These are phyloP conservation scores for Limtongozyma cylindracea DNA, from an alignment of 805 yeast genomes.

Conservation along the genomic window DNA sequence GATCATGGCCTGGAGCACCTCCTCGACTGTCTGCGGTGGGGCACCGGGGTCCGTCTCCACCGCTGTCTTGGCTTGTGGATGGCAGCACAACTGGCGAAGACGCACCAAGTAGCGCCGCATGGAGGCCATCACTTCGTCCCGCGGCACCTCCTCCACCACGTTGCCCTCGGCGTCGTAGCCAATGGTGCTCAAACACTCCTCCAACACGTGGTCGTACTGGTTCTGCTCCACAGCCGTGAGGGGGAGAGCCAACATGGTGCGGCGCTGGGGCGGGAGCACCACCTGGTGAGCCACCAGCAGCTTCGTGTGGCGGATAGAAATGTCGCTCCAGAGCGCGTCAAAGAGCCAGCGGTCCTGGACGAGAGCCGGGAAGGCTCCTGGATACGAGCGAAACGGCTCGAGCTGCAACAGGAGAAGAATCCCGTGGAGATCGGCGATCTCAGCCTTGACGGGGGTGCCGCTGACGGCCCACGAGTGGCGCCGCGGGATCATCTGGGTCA, in stretches of 20 bases:
- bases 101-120: too few relatives aligned
- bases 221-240: constrained; percentile 71
- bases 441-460: constrained; percentile 92
- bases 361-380: constrained; percentile 15
- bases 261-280: constrained; percentile 49
- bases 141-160: constrained; percentile 12
- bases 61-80: too few relatives aligned
- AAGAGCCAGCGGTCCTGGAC: constrained; percentile 5
- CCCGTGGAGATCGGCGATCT: constrained; percentile 49
- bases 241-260: constrained; percentile 44
- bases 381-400: constrained; percentile 32
- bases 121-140: too few relatives aligned
- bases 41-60: too few relatives aligned
- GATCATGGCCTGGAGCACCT: too few relatives aligned
- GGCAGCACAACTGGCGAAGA: too few relatives aligned
- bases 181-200: too few relatives aligned
- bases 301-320: constrained; percentile 65
- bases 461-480: constrained; percentile 94
- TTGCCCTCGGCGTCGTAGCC: constrained; percentile 24
- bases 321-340: constrained; percentile 18
- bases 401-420: constrained; percentile 40
- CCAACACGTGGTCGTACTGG: constrained; percentile 43
- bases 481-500: constrained; percentile 54
- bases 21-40: too few relatives aligned
- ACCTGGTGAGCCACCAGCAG: constrained; percentile 61